Conservation (phyloP, 2,329 filamentous ascomycete genomes). For the Fusarium sublunatum region DNA sequence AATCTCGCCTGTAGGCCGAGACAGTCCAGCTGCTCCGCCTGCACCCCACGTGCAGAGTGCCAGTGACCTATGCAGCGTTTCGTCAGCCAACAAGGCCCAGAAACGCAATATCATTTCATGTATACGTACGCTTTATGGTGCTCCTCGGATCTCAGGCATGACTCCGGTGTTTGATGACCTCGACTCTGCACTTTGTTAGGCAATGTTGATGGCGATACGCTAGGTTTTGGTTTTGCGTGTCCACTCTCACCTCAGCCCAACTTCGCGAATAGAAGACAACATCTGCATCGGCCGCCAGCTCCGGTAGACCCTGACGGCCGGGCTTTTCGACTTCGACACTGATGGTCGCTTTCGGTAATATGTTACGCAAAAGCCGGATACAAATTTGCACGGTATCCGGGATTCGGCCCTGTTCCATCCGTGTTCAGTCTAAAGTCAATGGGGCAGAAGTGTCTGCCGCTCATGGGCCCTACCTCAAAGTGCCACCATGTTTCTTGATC, state of each 20-base stretch:
- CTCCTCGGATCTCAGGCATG: constrained; percentile 62
- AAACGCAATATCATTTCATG: constrained; percentile 34
- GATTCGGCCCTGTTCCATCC: constrained; percentile 66
- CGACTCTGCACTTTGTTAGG: constrained; percentile 47
- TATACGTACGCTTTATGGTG: constrained; percentile 63
- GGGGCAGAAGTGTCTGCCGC: background rate
- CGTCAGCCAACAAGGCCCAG: constrained; percentile 37
- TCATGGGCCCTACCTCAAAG: constrained; percentile 68
- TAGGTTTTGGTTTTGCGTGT: constrained; percentile 10
- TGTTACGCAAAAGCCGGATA: constrained; percentile 65
- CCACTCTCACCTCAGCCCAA: constrained; percentile 72
- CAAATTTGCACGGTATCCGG: constrained; percentile 70
- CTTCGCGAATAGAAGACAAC: constrained; percentile 78
- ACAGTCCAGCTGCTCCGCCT: constrained; percentile 56
- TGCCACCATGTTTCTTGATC: constrained; percentile 70
- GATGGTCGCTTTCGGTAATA: constrained; percentile 59
- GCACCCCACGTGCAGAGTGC: constrained; percentile 71
- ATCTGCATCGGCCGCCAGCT: constrained; percentile 71
- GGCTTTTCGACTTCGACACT: constrained; percentile 82
- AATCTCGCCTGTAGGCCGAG: constrained; percentile 46
- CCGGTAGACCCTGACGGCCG: constrained; percentile 66
- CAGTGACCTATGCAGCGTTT: constrained; percentile 53
- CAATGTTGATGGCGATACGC: constrained; percentile 12
- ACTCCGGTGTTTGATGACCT: constrained; percentile 59
- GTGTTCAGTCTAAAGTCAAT: constrained; percentile 26